Evolutionary conservation across 179 eudicot species (phyloP).

Genomic region (Gypsophila paniculata): DNA sequence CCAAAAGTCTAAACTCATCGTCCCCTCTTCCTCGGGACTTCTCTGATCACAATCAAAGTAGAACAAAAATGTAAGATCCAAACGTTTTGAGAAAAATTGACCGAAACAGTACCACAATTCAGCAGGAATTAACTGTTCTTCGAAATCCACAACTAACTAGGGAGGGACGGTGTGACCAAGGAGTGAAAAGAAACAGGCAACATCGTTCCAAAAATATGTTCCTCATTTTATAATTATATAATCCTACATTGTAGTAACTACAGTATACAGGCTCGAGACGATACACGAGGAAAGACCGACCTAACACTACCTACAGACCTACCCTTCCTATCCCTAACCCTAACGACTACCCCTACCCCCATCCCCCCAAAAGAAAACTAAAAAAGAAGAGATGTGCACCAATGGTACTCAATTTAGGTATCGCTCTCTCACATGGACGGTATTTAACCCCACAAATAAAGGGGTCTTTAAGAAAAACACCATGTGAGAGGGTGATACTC

Average conservation of each 20-base stretch:
- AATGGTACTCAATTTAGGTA: background rate
- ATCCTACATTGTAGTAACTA: background rate
- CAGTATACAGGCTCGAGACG: background rate
- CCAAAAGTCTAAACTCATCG: too few species aligned
- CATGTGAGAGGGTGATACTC: conserved; percentile 5
- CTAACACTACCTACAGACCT: too few species aligned
- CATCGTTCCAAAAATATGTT: conserved; percentile 6
- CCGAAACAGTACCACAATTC: too few species aligned
- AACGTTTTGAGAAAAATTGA: too few species aligned
- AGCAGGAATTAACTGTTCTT: too few species aligned
- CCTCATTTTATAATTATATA: background rate
- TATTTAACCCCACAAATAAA: background rate
- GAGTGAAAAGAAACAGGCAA: background rate
- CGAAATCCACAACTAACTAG: too few species aligned
- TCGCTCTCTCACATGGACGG: background rate
- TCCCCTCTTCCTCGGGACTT: too few species aligned
- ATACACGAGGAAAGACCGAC: background rate
- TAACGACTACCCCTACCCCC: background rate
- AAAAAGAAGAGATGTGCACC: background rate
- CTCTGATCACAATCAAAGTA: too few species aligned
- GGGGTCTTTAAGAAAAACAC: background rate
- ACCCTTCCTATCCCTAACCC: background rate
- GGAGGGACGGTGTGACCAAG: background rate
- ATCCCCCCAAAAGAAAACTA: background rate
- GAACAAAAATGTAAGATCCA: too few species aligned